Base-by-base conservation (phyloP, 1,284 basidiomycete genomes). In the Irpex sp. region DNA sequence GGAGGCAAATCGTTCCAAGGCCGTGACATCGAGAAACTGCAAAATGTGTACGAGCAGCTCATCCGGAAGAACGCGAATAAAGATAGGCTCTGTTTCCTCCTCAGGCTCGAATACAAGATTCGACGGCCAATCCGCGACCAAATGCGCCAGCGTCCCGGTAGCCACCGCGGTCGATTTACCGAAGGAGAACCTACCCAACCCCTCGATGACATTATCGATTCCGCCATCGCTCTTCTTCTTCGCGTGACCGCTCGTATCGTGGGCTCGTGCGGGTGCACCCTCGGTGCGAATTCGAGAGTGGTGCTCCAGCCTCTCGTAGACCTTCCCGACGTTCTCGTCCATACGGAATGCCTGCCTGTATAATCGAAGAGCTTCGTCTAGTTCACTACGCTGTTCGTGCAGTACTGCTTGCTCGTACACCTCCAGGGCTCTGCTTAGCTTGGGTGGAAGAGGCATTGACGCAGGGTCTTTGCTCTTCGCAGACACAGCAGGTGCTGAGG, bases 291-390 rank as follows among this genome's bases (percentile, higher is more conserved):
- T 39, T 36, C 33, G 53, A 17, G 53, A 19, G 53, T 55, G 53
- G 21, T 55, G 35, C 71, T 90, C 87, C 61, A 85, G 79, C 55
- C 78, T 77, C 61, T 82, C 79, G 71, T 87, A 90, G 1, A 81
- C 80, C 63, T 79, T 79, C 70, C 92, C 90, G 53, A 92, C 88
- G 64, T 89, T 78, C 21, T 86, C 72, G 61, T 94, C 85, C 71
- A 90, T 76, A 62, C 88, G 84, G 74, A 95, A 95, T 1, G 93
- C 92, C 60, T 84, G 83, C 9, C 91, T 84, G 70, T 96, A 96
- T 2, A 94, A 76, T 26, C 75, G 72, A 5, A 94, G 74, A 6
- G 94, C 94, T 37, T 89, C 85, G 67, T 93, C 89, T 49, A 93
- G 79, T 64, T 89, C 79, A 49, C 93, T 87, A 46, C 77, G 76